Percentiles rank a stretch among this genome's conserved stretches.
Evolutionary conservation across 805 yeast species (phyloP).

Genomic region (Candida yuanshanica): DNA sequence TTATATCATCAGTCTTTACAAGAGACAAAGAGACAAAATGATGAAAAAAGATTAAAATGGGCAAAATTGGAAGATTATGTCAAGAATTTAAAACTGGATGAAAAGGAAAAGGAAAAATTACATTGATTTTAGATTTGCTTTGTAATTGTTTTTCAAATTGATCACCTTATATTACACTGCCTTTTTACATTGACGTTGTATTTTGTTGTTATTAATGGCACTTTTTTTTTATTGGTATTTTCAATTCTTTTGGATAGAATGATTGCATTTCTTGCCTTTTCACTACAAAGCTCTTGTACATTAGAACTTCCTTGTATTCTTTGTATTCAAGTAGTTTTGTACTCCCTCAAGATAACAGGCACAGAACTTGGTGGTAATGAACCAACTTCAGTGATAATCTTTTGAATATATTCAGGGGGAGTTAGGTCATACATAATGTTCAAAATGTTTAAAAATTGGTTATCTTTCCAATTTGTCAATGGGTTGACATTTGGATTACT

Average conservation of each 20-base stretch:
- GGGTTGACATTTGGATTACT: constrained; percentile 19
- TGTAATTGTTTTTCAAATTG: not conserved
- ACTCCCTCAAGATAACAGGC: constrained; percentile 93
- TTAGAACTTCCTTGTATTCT: not conserved
- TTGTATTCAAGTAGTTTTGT: constrained; percentile 36
- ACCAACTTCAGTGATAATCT: constrained; percentile 93
- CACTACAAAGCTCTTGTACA: too few species aligned
- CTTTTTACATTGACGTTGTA: too few species aligned
- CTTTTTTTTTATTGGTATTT: too few species aligned
- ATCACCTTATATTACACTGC: too few species aligned
- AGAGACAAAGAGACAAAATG: constrained; percentile 61
- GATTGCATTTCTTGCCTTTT: too few species aligned
- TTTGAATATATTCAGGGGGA: constrained; percentile 89
- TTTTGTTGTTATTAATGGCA: not conserved
- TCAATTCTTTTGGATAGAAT: too few species aligned
- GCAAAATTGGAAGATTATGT: constrained; percentile 60
- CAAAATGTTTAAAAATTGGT: constrained; percentile 62
- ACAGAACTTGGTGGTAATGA: constrained; percentile 97
- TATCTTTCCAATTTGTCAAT: constrained; percentile 57
- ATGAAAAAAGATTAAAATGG: constrained; percentile 66
- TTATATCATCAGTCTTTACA: constrained; percentile 74
- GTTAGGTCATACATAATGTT: constrained; percentile 91
- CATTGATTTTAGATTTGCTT: not conserved
- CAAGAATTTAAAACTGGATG: constrained; percentile 8
- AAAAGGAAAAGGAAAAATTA: not conserved